Conservation (phyloP, 352 stramenopile species). For the Elongisporangium prolatum region DNA sequence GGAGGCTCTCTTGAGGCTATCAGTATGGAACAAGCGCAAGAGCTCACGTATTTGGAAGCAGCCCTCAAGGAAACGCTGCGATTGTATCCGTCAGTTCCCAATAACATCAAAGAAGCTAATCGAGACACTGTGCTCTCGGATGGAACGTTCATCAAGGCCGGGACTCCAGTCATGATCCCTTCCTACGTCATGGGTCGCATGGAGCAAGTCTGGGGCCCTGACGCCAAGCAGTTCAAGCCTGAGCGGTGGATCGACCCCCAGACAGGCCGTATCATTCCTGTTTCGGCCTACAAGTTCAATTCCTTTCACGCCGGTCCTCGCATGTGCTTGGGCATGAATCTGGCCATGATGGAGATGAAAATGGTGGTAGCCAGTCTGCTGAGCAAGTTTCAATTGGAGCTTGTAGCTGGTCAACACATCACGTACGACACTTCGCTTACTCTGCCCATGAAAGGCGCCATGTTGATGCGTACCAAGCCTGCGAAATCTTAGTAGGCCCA, state of each 20-base stretch:
- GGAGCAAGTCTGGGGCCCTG: constrained; percentile 28
- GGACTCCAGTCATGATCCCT: constrained; percentile 21
- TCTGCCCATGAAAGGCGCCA: constrained; percentile 29
- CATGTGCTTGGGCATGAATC: constrained; percentile 51
- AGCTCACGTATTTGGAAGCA: constrained; percentile 15
- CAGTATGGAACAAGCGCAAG: constrained; percentile 8
- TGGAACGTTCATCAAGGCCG: constrained; percentile 30
- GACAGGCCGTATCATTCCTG: constrained; percentile 15
- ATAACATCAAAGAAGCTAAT: constrained; percentile 18
- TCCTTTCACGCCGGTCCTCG: constrained; percentile 70
- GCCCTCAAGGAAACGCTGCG: constrained; percentile 29
- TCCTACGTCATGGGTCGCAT: constrained; percentile 32
- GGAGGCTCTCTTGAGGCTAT: not conserved
- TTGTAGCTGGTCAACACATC: constrained; percentile 21
- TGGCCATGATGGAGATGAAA: constrained; percentile 74
- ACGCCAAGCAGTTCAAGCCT: constrained; percentile 32
- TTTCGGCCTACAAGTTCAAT: constrained; percentile 60
- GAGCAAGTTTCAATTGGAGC: constrained; percentile 45
- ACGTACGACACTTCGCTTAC: constrained; percentile 55
- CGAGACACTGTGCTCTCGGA: constrained; percentile 31
- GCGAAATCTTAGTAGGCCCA: no score
- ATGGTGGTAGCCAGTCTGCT: constrained; percentile 53
- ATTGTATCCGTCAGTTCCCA: constrained; percentile 32
- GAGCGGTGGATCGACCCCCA: constrained; percentile 27
- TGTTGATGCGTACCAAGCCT: constrained; percentile 36